phyloP scores from a whole-genome alignment of 2,329 filamentous ascomycete genomes.

The Monosporascus sp. region DNA sequence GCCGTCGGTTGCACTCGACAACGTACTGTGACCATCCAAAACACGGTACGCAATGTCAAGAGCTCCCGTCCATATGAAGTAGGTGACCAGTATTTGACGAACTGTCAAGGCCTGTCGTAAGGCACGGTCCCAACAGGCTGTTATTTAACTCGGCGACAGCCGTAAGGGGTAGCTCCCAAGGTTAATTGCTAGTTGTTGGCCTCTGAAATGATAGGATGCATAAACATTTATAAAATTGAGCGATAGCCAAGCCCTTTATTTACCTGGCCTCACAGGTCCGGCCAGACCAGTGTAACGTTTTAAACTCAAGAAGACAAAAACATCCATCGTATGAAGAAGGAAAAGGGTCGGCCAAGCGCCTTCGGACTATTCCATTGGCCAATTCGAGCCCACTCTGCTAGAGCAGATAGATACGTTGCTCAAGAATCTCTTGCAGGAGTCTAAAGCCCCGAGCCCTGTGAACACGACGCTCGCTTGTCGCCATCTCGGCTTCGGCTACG shows the following conservation, averaged over 20 bases:
- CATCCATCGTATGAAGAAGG: not conserved
- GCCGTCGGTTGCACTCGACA: not conserved
- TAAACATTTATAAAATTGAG: not conserved
- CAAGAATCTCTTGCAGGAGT: not conserved
- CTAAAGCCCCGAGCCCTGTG: not conserved
- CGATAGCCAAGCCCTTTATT: not conserved
- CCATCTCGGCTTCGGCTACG: constrained; percentile 1
- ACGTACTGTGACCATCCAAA: too few relatives aligned
- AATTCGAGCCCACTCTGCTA: not conserved
- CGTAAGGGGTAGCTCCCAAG: not conserved
- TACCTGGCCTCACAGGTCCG: not conserved
- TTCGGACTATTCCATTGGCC: not conserved
- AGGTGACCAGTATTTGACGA: too few relatives aligned
- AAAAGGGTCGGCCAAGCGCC: not conserved
- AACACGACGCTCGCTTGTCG: not conserved
- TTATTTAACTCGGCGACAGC: not conserved
- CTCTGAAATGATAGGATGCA: too few relatives aligned
- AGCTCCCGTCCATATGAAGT: too few relatives aligned
- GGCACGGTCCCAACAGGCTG: not conserved
- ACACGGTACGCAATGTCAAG: too few relatives aligned
- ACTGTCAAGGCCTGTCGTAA: not conserved
- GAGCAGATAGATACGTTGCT: not conserved
- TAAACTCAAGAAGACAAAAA: not conserved
- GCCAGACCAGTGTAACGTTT: constrained; percentile 1
- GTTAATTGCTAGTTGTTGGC: too few relatives aligned